These are phyloP conservation scores for Podospora pseudocomata DNA, from an alignment of 495 filamentous ascomycete species.

Conservation along the genomic window DNA sequence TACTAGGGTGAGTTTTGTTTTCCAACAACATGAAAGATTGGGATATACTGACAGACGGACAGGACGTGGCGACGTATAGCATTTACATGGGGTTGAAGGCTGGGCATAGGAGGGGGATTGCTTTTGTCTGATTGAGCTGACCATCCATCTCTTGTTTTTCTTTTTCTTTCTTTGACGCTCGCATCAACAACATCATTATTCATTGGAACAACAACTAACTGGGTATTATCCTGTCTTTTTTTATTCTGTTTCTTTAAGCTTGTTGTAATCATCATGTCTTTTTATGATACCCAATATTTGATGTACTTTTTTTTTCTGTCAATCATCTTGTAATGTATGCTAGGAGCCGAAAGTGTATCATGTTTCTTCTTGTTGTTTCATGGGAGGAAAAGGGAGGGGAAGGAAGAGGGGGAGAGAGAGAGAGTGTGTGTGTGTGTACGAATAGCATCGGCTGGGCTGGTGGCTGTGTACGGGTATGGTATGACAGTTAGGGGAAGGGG, in stretches of 20 bases:
- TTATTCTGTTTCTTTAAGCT: not conserved
- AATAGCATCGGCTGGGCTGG: not conserved
- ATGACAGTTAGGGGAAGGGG: not conserved
- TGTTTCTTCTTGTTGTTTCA: not conserved
- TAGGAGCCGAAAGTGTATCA: not conserved
- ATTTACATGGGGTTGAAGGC: conserved; percentile 33
- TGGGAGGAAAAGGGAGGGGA: not conserved
- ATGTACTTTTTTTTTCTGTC: not conserved
- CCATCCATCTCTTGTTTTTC: not conserved
- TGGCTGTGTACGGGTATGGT: not conserved
- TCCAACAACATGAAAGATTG: not conserved
- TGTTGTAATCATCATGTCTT: not conserved
- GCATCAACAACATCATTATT: not conserved
- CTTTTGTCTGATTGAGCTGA: conserved; percentile 10
- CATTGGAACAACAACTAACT: not conserved
- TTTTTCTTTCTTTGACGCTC: not conserved
- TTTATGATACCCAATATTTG: not conserved
- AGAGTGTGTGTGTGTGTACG: not conserved
- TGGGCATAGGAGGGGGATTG: conserved; percentile 30
- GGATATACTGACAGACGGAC: not conserved
- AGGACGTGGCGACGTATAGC: conserved; percentile 35
- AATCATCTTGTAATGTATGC: not conserved
- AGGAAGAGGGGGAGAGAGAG: not conserved
- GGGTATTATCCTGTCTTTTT: not conserved
- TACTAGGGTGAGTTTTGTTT: conserved; percentile 61